Evolutionary conservation across 2,329 filamentous ascomycete genomes (phyloP), one percentile per base, ranked within the genome.

Genomic region (Sarocladiaceae sp.): DNA sequence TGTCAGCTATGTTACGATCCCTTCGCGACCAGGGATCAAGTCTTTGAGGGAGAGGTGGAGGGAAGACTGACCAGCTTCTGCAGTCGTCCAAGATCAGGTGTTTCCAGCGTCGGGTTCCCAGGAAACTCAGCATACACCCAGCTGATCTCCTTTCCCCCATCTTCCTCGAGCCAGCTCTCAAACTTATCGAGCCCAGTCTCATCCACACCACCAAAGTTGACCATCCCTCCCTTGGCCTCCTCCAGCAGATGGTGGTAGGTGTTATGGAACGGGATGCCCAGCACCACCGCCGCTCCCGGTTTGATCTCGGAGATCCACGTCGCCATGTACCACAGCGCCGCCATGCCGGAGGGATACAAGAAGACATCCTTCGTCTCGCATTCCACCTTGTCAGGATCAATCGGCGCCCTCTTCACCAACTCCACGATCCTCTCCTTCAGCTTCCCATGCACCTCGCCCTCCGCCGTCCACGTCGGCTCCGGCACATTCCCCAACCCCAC

Each of bases 261-360:
- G 47, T 64, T 68, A 49, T 73, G 66, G 51, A 78, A 80, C 3
- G 71, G 58, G n/a, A 73, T 58, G 6, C 76, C 75, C 20, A 79
- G 62, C 11, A 72, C 57, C 6, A 70, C 64, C 4, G 65, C 60
- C 26, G 59, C 62, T 3, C 60, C 57, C 0, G 61, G 56, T 2
- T 63, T 59, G 23, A 62, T 51, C 20, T 56, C 51, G 2, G 60
- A 47, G 9, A 76, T 52, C 2, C 62, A 57, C 32, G 61, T 59
- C 27, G 69, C 69, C 2, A 65, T 48, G 19, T 65, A 57, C 45
- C 67, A 73, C 10, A 80, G 68, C 20, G 68, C 64, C 1, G 68
- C 68, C 74, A 80, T 80, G 20, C 76, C 76, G 0, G 72, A 72
- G 4, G 68, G 66, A 51, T 72, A 78, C 16, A 80, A 59, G 41